Evolutionary conservation across 495 filamentous ascomycete species (phyloP), one percentile per base, ranked within the genome.

Genomic region (Hypoxylon perforatum): DNA sequence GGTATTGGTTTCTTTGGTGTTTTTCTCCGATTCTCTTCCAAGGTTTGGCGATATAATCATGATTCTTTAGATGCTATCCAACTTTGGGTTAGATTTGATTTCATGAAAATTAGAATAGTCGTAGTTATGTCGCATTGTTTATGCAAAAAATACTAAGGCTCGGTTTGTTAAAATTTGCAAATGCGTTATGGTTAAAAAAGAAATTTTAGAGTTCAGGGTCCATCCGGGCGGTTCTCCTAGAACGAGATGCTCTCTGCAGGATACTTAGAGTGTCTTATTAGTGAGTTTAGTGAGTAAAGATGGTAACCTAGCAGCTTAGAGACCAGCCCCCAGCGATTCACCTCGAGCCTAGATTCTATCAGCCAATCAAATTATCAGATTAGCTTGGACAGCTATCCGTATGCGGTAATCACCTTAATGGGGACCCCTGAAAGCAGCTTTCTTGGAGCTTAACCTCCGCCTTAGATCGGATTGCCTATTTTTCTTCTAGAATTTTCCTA

Each of bases 391-490:
- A 60, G 19, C 3, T 61, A 19, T 69, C 65, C 65, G 17, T 55
- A 64, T 64, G 55, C 55, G 56, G 60, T 69, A 69, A 69, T 69
- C 39, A 44, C 51, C 44, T 59, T 58, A 54, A 51, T 61, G 1
- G 33, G 39, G 44, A 41, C 49, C 65, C 60, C 49, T 63, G 59
- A 28, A 63, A n/a, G 14, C 21, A 25, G 15, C 47, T 18, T 47
- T 14, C 45, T 22, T 45, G 17, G 19, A 46, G 57, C 36, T 60
- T 9, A 46, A 35, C 35, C 36, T 44, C 44, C 52, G 41, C 39
- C 46, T 57, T 52, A 28, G 15, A 35, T 28, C 45, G 21, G 46
- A 14, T 17, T 50, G 33, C 51, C 12, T 15, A 21, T 35, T 47
- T 62, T 36, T 48, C 17, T 52, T 42, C 59, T n/a, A 54, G 35